Evolutionary conservation across 2,329 filamentous ascomycete species (phyloP), one percentile per base, ranked within the genome.

Genomic region (Claviceps fusiformis): DNA sequence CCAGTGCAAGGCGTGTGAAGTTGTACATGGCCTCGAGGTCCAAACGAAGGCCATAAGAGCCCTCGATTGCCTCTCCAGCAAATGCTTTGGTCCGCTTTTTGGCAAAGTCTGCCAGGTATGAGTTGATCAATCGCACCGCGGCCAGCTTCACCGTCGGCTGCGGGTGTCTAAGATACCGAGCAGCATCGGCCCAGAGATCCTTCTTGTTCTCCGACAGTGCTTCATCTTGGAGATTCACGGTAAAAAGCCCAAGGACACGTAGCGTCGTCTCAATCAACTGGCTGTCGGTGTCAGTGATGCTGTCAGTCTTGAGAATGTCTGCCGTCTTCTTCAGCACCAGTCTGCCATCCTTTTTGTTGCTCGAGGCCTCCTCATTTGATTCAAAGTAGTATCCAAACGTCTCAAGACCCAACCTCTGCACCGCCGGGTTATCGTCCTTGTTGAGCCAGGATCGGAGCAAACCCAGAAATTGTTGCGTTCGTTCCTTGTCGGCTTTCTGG

Each of bases 381-480:
- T 93, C 87, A 56, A 95, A 87, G 68, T 92, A 95, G 52, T 93
- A 82, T 1, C 83, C 80, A 72, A 91, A 95, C 35, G 86, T 82
- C 65, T 93, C 87, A 54, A 96, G 75, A 1, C 86, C 87, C 27
- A 92, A 80, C 57, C 83, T 81, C 52, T 84, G 76, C 31, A 95
- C 79, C 0, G 85, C 75, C 17, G 79, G 64, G 59, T 95, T 91
- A 10, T 86, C 83, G 8, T 83, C 80, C 62, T 91, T 85, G 55
- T 82, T 82, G 19, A 93, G 67, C 89, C 91, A 96, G 1, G 79
- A 77, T 56, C 82, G 81, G 55, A 96, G 73, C 48, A 91, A 77
- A 0, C 72, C 72, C 43, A 93, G 71, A 65, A 95, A 90, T 50
- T 80, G 84, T 59, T 83, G 79, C 43, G 82, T 75, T 56, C 83